Percentiles rank a stretch among this genome's conserved stretches.
Conservation (phyloP, 371 early-diverging fungal genomes). For the Phascolomyces articulosus region DNA sequence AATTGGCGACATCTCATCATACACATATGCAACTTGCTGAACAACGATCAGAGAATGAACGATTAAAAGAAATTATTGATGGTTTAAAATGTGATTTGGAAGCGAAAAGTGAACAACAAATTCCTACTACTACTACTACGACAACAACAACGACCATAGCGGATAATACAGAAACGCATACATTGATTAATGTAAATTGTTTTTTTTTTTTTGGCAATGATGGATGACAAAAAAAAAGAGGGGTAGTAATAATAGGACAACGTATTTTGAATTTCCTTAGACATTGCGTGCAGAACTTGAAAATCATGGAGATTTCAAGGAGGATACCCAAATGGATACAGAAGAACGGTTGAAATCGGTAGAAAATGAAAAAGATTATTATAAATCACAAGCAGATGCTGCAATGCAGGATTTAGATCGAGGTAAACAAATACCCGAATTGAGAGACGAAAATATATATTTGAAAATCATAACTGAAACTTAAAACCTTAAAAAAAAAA, state of each 20-base stretch:
- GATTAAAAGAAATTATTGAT: conserved; percentile 53
- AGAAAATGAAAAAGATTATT: conserved; percentile 51
- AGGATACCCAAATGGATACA: conserved; percentile 11
- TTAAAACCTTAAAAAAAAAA: neutral
- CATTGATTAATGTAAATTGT: conserved; percentile 10
- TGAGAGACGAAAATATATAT: too few relatives aligned
- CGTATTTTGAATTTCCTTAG: conserved; percentile 11
- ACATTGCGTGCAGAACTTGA: conserved; percentile 34
- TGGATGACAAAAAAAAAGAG: too few relatives aligned
- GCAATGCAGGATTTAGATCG: conserved; percentile 44
- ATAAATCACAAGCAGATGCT: conserved; percentile 41
- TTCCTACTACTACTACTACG: too few relatives aligned
- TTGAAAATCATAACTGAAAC: too few relatives aligned
- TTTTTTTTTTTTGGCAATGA: too few relatives aligned
- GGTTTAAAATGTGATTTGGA: conserved; percentile 47
- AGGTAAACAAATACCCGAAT: conserved; percentile 14
- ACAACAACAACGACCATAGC: too few relatives aligned
- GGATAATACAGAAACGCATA: conserved; percentile 1
- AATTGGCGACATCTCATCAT: conserved; percentile 41
- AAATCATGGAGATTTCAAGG: conserved; percentile 8
- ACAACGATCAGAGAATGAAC: conserved; percentile 53
- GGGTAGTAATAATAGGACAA: too few relatives aligned
- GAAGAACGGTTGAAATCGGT: conserved; percentile 33
- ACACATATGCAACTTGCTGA: conserved; percentile 51
- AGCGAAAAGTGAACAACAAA: conserved; percentile 24